Percentiles rank a stretch among this genome's conserved stretches.
Evolutionary conservation across 371 early-diverging fungal species (phyloP).

Genomic region (Zychaea mexicana): DNA sequence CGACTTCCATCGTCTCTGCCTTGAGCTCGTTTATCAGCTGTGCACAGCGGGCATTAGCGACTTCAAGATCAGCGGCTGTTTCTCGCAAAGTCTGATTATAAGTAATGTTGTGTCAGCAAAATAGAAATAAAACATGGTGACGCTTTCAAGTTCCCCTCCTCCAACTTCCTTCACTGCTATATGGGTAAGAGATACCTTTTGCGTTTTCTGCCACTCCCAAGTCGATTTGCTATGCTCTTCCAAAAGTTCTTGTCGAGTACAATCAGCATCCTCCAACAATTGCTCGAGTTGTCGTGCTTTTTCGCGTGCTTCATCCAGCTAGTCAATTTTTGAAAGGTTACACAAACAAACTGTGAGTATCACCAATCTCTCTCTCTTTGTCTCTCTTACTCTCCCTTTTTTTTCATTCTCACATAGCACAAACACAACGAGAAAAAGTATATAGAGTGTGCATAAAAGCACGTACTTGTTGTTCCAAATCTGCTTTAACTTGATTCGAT

Average conservation of each 20-base stretch:
- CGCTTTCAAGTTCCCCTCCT: neutral
- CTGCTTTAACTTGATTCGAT: slow-evolving; percentile 26
- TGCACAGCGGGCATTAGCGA: slow-evolving; percentile 31
- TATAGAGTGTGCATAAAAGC: no score
- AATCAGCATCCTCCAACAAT: slow-evolving; percentile 33
- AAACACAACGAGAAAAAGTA: no score
- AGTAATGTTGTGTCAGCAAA: slow-evolving; percentile 2
- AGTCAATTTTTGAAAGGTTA: slow-evolving; percentile 8
- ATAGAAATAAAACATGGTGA: slow-evolving; percentile 7
- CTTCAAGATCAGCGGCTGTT: slow-evolving; percentile 38
- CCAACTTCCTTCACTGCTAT: neutral
- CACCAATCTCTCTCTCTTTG: no score
- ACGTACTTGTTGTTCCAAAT: slow-evolving; percentile 36
- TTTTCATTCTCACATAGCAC: no score
- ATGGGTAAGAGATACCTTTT: slow-evolving; percentile 41
- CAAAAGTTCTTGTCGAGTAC: slow-evolving; percentile 23
- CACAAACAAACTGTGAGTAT: no score
- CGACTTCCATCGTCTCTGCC: slow-evolving; percentile 32
- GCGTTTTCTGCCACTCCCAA: slow-evolving; percentile 45
- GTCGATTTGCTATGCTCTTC: slow-evolving; percentile 28
- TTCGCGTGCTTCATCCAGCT: slow-evolving; percentile 29
- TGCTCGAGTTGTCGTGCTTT: slow-evolving; percentile 31
- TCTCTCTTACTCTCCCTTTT: no score
- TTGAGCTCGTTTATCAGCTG: slow-evolving; percentile 39
- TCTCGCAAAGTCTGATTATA: slow-evolving; percentile 29